These are phyloP conservation scores for Candolleomyces eurysporus DNA, from an alignment of 768 basidiomycete species.

Conservation along the genomic window DNA sequence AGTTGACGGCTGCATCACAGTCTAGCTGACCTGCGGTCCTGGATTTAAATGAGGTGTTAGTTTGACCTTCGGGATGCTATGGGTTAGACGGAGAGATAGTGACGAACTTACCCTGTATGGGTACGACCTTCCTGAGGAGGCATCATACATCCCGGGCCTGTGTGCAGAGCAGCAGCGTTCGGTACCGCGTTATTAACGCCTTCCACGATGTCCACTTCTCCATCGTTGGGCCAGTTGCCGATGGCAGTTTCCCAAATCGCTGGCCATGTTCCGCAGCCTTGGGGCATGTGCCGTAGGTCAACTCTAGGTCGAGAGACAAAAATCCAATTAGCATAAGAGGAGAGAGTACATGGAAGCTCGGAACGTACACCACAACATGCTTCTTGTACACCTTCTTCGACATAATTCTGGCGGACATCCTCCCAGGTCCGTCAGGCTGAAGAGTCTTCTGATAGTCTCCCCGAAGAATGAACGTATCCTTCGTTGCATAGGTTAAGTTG, in stretches of 20 bases:
- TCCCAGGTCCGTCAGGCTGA: conserved; percentile 43
- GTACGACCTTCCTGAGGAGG: conserved; percentile 7
- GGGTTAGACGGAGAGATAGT: conserved; percentile 57
- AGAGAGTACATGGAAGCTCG: neutral
- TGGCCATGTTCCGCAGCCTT: conserved; percentile 43
- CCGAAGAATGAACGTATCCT: conserved; percentile 49
- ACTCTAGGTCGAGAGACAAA: conserved; percentile 19
- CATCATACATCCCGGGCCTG: conserved; percentile 32
- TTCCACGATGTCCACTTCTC: conserved; percentile 42
- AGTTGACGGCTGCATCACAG: conserved; percentile 36
- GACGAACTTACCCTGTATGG: conserved; percentile 45
- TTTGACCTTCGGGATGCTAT: conserved; percentile 54
- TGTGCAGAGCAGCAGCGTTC: conserved; percentile 36
- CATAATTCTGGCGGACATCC: conserved; percentile 52
- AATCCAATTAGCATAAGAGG: neutral
- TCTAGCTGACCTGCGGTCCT: conserved; percentile 35
- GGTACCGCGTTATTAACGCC: conserved; percentile 39
- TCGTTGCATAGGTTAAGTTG: conserved; percentile 53
- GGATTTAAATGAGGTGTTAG: neutral
- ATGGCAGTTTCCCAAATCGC: conserved; percentile 55
- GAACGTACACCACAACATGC: conserved; percentile 51
- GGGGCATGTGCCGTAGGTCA: conserved; percentile 36
- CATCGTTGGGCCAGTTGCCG: conserved; percentile 46
- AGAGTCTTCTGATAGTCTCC: conserved; percentile 49
- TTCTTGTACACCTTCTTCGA: conserved; percentile 50